Evolutionary conservation across 768 basidiomycete genomes (phyloP), one percentile per base, ranked within the genome.

Genomic region (Cystofilobasidium macerans): DNA sequence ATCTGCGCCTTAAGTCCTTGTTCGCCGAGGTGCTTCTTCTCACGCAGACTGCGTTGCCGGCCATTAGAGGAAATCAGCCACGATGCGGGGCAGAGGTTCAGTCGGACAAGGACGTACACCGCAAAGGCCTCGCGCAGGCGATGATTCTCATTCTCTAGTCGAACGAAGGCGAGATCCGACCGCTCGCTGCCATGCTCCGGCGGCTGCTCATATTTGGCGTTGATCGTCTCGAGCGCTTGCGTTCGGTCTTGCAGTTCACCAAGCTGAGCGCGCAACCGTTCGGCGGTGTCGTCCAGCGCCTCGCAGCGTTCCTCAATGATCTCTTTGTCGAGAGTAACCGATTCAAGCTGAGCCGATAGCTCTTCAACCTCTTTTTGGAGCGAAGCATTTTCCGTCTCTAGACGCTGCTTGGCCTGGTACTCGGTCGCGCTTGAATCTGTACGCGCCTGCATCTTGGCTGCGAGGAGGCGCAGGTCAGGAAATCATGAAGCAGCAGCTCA

Each of bases 131-230:
- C 95, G 76, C 95, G 97, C 62, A 99, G 78, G 20, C 95, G 79
- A 72, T 91, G 90, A 69, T 98, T 99, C 73, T 98, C 94, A 75
- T 89, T 95, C 78, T 97, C 93, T 0, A 99, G 83, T 73, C 97
- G 94, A 22, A 80, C 87, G 68, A 76, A 79, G 3, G 78, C 79
- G 58, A 80, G 60, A 1, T 76, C 76, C 81, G 75, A 85, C 84
- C 33, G 83, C 83, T 68, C 77, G 18, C 22, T n/a, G 22, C 64
- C 70, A 51, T 71, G 70, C 20, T 65, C 61, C 0, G 72, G 72
- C 7, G 76, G 75, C 58, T 72, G 70, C 28, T 77, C 76, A 51
- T 73, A 77, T 62, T 75, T 72, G 20, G 71, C 75, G 64, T 85
- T 85, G 69, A 77, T 74, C 58, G 75, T 76, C 74, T 84, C 86